Evolutionary conservation across 352 stramenopile genomes (phyloP).

Genomic region (Pythium myriotylum): DNA sequence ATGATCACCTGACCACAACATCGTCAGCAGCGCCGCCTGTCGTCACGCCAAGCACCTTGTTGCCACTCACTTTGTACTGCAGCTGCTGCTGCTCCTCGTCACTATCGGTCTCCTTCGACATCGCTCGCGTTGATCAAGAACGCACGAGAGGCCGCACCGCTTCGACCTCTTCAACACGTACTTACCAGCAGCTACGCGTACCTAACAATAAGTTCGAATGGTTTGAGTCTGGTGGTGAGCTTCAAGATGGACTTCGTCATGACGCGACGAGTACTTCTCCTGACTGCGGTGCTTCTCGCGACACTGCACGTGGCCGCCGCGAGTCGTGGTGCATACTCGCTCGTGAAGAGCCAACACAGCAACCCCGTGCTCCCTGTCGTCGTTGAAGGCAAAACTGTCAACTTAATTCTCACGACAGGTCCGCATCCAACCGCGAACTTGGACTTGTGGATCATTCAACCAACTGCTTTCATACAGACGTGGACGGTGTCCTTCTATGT

Average conservation of each 20-base stretch:
- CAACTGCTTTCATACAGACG: constrained; percentile 23
- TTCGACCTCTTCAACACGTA: constrained; percentile 27
- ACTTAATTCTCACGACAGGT: constrained; percentile 54
- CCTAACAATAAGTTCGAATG: constrained; percentile 9
- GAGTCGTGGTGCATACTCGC: constrained; percentile 12
- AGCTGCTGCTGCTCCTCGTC: constrained; percentile 81
- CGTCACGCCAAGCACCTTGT: neutral
- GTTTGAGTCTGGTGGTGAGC: neutral
- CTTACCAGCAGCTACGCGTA: constrained; percentile 9
- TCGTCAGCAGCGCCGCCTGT: too few species aligned
- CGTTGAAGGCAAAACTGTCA: constrained; percentile 31
- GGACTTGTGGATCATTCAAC: neutral
- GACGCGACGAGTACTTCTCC: neutral
- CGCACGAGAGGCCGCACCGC: constrained; percentile 6
- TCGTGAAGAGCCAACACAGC: constrained; percentile 44
- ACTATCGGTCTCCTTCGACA: constrained; percentile 88
- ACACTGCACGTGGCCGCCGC: neutral
- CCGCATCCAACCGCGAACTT: too few species aligned
- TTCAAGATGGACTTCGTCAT: constrained; percentile 19
- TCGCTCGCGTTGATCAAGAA: constrained; percentile 12
- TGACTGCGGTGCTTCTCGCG: neutral
- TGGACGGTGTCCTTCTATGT: constrained; percentile 44
- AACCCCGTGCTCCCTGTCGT: constrained; percentile 43
- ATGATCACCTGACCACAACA: constrained; percentile 87
- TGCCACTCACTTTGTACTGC: constrained; percentile 79